A percentile compares a stretch with the other conserved stretches of the same genome.
These are phyloP conservation scores for Lepidium aucheri DNA, from an alignment of 345 rosid species.

Conservation along the genomic window DNA sequence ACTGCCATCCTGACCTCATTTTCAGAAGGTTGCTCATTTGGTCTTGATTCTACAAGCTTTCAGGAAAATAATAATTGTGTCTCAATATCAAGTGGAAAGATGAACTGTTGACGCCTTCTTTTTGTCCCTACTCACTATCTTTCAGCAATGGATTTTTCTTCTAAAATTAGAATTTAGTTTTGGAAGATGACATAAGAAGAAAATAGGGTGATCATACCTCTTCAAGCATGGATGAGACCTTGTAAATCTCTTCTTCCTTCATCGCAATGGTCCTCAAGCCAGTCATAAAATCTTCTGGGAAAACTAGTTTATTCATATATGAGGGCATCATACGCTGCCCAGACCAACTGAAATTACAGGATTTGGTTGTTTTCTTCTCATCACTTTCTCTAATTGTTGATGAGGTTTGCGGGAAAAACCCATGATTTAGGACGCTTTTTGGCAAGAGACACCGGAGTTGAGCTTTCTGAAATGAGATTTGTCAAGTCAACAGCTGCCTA, in stretches of 20 bases:
- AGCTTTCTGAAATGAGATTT: conserved; percentile 50
- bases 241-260: conserved; percentile 63
- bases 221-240: conserved; percentile 68
- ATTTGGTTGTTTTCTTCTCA: conserved; percentile 12
- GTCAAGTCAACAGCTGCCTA: neutral
- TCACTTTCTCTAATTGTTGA: conserved; percentile 28
- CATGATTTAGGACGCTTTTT: conserved; percentile 49
- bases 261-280: conserved; percentile 78
- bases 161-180: neutral
- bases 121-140: neutral
- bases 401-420: conserved; percentile 45
- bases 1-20: conserved; percentile 81
- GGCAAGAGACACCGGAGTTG: conserved; percentile 78
- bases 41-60: conserved; percentile 63
- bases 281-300: conserved; percentile 74
- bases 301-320: conserved; percentile 63
- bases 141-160: neutral
- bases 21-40: conserved; percentile 58
- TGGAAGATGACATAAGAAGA: neutral
- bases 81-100: neutral
- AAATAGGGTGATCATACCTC: conserved; percentile 45
- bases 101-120: neutral
- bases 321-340: conserved; percentile 75
- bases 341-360: conserved; percentile 77
- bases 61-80: neutral